These are phyloP conservation scores for Lentinula edodes DNA, from an alignment of 768 basidiomycete genomes.

Conservation along the genomic window DNA sequence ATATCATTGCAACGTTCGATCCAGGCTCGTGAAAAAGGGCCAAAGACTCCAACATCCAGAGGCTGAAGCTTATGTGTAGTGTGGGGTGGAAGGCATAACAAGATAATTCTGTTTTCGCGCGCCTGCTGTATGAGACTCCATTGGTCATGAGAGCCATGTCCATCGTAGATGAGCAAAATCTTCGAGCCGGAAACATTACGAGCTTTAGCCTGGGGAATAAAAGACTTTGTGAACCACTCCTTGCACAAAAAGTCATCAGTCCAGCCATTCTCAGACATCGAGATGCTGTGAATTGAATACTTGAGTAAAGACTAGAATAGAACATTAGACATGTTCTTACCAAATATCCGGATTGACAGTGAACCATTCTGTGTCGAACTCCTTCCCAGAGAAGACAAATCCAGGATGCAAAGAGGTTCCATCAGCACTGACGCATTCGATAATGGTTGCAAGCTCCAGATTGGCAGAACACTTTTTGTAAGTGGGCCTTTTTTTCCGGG, in stretches of 20 bases:
- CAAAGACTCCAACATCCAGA: slow-evolving; percentile 36
- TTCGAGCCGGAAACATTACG: slow-evolving; percentile 18
- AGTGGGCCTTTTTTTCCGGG: neutral
- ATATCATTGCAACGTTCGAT: slow-evolving; percentile 16
- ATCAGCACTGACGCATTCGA: slow-evolving; percentile 32
- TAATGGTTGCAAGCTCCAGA: slow-evolving; percentile 34
- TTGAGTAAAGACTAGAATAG: neutral
- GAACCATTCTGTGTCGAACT: neutral
- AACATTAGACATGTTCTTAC: slow-evolving; percentile 6
- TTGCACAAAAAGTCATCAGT: too few relatives aligned
- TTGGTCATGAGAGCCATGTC: slow-evolving; percentile 36
- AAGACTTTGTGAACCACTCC: too few relatives aligned
- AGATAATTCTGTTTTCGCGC: slow-evolving; percentile 19
- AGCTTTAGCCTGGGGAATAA: slow-evolving; percentile 14
- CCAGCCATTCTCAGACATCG: slow-evolving; percentile 8
- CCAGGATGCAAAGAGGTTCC: slow-evolving; percentile 17
- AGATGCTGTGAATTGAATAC: slow-evolving; percentile 18
- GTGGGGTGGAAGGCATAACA: slow-evolving; percentile 32
- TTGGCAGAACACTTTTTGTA: slow-evolving; percentile 25
- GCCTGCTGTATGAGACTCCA: slow-evolving; percentile 19
- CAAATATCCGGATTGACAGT: slow-evolving; percentile 10
- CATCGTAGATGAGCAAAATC: slow-evolving; percentile 37
- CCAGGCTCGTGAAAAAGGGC: slow-evolving; percentile 23
- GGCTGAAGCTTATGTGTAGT: slow-evolving; percentile 38
- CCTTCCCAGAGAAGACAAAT: slow-evolving; percentile 20